Conservation (phyloP, 2,329 filamentous ascomycete species). For the Incumbomyces lentus region DNA sequence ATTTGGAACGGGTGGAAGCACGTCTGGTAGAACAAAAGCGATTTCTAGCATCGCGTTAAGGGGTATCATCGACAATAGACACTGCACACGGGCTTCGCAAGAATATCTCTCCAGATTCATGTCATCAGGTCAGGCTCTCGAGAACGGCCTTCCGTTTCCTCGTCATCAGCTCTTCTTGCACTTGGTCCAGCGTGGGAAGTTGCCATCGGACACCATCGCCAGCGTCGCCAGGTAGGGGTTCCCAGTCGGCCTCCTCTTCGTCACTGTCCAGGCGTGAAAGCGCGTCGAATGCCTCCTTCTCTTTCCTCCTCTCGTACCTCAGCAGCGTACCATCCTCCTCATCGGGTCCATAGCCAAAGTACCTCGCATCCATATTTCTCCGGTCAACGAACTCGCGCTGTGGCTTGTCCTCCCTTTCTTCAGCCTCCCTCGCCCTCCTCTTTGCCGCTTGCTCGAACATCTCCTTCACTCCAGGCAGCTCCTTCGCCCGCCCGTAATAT, state of each 20-base stretch:
- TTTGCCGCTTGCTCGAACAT: slow-evolving; percentile 71
- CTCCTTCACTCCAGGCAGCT: slow-evolving; percentile 91
- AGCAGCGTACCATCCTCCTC: slow-evolving; percentile 79
- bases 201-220: slow-evolving; percentile 77
- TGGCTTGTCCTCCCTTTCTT: slow-evolving; percentile 46
- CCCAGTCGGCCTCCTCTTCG: slow-evolving; percentile 54
- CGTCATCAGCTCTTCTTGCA: slow-evolving; percentile 88
- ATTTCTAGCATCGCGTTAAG: no score
- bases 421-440: slow-evolving; percentile 53
- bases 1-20: slow-evolving; percentile 50
- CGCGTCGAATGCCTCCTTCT: slow-evolving; percentile 66
- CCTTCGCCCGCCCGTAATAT: slow-evolving; percentile 83
- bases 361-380: slow-evolving; percentile 77
- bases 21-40: slow-evolving; percentile 28
- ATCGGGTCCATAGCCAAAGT: slow-evolving; percentile 89
- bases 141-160: slow-evolving; percentile 71
- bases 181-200: slow-evolving; percentile 76
- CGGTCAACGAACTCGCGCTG: slow-evolving; percentile 27
- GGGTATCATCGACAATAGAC: slow-evolving; percentile 4
- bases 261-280: slow-evolving; percentile 48
- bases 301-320: slow-evolving; percentile 71
- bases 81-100: not conserved
- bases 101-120: not conserved
- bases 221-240: slow-evolving; percentile 72
- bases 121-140: slow-evolving; percentile 53